phyloP scores from a whole-genome alignment of 2,329 filamentous ascomycete genomes.

The Escovopsis sp. region DNA sequence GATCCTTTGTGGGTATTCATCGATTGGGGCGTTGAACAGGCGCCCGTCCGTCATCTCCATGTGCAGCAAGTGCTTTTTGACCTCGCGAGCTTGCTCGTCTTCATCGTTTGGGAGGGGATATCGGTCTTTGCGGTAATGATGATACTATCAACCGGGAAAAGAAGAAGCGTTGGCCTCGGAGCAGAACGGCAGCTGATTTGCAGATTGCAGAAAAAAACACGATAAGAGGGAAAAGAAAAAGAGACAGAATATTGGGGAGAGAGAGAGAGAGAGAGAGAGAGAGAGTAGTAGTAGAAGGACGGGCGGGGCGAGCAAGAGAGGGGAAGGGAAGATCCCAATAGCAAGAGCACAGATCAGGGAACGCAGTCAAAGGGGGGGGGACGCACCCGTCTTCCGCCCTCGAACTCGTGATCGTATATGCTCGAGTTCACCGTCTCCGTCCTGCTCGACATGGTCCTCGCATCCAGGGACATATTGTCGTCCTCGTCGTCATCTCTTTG shows the following conservation, averaged over 20 bases:
- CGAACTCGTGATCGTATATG: slow-evolving; percentile 6
- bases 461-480: slow-evolving; percentile 1
- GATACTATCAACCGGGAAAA: slow-evolving; percentile 12
- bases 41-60: slow-evolving; percentile 19
- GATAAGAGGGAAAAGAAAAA: no score
- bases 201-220: no score
- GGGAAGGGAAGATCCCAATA: no score
- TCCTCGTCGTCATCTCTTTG: slow-evolving; percentile 1
- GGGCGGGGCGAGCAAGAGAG: no score
- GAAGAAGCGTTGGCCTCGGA: no score
- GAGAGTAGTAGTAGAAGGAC: no score
- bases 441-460: background rate
- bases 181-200: no score
- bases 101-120: slow-evolving; percentile 27
- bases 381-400: slow-evolving; percentile 5
- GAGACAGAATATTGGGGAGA: background rate
- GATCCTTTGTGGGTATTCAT: slow-evolving; percentile 18
- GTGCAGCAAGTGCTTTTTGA: slow-evolving; percentile 25
- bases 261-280: background rate
- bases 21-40: slow-evolving; percentile 27
- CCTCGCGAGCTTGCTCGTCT: slow-evolving; percentile 23
- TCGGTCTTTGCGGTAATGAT: slow-evolving; percentile 18
- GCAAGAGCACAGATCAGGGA: no score
- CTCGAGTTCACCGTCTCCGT: slow-evolving; percentile 4
- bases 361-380: no score